Evolutionary conservation across 306 rosid species (phyloP), one percentile per base, ranked within the genome.

Genomic region (Gynostemma pentaphyllum): DNA sequence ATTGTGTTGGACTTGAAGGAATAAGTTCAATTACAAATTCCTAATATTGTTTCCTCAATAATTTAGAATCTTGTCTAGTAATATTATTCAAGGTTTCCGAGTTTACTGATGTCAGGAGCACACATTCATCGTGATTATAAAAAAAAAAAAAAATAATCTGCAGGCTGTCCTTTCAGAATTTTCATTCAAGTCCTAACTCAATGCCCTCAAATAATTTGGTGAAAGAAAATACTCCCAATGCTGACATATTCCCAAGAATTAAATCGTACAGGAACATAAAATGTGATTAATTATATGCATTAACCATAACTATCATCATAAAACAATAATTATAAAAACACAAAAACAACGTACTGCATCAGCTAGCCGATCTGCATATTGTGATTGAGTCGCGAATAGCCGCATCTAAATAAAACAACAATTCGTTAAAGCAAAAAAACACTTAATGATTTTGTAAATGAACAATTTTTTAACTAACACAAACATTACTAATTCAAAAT

Each of bases 351-450:
- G 51, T 84, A 88, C 98, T 74, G 96, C 90, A 36, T 73, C 77
- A 14, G 98, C 92, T 11, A 92, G 96, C 79, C 90, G 95, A 82
- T 92, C 98, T 29, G 95, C 91, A 52, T 92, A 92, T 70, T 86
- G 70, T 7, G 95, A 84, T 61, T 92, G 98, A 4, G 96, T 82
- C 9, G 87, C 69, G 66, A 88, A 92, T 67, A 92, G 91, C 80
- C 96, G 81, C 74, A 86, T 69, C 98, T 92, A 75, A 60, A 44
- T 1, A 40, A 24, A 32, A 66, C 10, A 62, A 32, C 51, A 51
- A 28, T 11, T 54, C 27, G 13, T 63, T n/a, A 3, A 34, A 56
- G 16, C n/a, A 40, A 42, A 44, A 37, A 14, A 68, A 63, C 9
- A 22, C 9, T n/a, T 46, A 23, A 61, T 9, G 53, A 39, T 14